Conservation (phyloP, 139 green algal genomes). For the Chlamydomonas sp. region DNA sequence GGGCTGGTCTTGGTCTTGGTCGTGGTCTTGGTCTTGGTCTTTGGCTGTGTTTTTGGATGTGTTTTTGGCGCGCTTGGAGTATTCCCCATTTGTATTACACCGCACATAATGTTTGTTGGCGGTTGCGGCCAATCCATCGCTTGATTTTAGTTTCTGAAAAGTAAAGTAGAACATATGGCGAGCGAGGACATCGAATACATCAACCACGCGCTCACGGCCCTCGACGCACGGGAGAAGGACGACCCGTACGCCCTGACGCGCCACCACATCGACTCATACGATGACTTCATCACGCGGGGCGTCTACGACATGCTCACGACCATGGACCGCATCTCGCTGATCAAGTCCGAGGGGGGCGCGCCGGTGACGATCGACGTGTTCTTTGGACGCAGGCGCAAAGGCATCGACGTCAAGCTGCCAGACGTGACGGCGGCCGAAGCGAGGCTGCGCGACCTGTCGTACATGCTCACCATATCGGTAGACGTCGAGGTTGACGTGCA, state of each 20-base stretch:
- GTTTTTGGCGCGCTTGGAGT: too few species aligned
- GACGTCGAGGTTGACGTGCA: neutral
- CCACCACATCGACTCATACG: conserved; percentile 19
- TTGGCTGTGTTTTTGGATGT: too few species aligned
- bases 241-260: neutral
- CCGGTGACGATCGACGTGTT: neutral
- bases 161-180: too few species aligned
- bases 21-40: too few species aligned
- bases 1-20: too few species aligned
- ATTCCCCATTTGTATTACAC: too few species aligned
- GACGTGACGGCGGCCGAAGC: conserved; percentile 86
- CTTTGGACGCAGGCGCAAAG: neutral
- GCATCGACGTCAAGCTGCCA: neutral
- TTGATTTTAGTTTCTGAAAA: too few species aligned
- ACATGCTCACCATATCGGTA: conserved; percentile 9
- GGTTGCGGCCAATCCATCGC: too few species aligned
- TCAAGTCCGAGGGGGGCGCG: conserved; percentile 9
- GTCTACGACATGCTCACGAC: neutral
- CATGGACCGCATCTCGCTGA: neutral
- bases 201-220: neutral
- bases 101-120: too few species aligned
- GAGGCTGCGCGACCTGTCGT: conserved; percentile 88
- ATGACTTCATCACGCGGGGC: conserved; percentile 4
- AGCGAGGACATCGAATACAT: neutral
- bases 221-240: conserved; percentile 5